Evolutionary conservation across 495 filamentous ascomycete species (phyloP), one percentile per base, ranked within the genome.

Genomic region (Xanthoparmelia taractica): DNA sequence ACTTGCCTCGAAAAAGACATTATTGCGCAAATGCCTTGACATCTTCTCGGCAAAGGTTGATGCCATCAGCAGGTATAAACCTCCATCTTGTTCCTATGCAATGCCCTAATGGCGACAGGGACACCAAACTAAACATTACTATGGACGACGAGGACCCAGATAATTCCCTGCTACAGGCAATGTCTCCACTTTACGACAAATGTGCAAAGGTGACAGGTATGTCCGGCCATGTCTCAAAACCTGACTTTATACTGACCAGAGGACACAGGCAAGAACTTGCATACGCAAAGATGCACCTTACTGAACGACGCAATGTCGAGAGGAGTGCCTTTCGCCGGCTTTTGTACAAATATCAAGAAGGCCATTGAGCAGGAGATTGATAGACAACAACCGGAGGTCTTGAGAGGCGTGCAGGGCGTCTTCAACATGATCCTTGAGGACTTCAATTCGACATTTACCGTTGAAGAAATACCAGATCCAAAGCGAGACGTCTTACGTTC

Each of bases 131-230:
- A 13, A 33, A 36, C 8, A 33, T 41, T 5, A 40, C 15, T 11
- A n/a, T 56, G 36, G 48, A 55, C 3, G 33, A 62, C 37, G 25
- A 62, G 20, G 23, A 48, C 5, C 45, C 45, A 2, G 60, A 62
- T 62, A 8, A 48, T 15, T 56, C 41, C 50, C 5, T 62, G 5
- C 36, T 62, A 25, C 6, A 56, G 29, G 47, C 60, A 18, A 62
- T 62, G 45, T 25, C 38, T 23, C 48, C 52, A 11, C n/a, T 62
- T n/a, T 62, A 62, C 18, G 36, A 17, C 3, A 62, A 62, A 18
- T 52, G 52, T n/a, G n/a, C 15, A 20, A n/a, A 38, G 0, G 23
- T 31, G 18, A 34, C 15, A 55, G 60, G 60, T 55, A n/a, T 25
- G 25, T 0, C 33, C 3, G 13, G 13, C 8, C 13, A 31, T 37